Percentiles rank a stretch among this genome's conserved stretches.
phyloP scores from a whole-genome alignment of 306 rosid species.

The Quercus robur region DNA sequence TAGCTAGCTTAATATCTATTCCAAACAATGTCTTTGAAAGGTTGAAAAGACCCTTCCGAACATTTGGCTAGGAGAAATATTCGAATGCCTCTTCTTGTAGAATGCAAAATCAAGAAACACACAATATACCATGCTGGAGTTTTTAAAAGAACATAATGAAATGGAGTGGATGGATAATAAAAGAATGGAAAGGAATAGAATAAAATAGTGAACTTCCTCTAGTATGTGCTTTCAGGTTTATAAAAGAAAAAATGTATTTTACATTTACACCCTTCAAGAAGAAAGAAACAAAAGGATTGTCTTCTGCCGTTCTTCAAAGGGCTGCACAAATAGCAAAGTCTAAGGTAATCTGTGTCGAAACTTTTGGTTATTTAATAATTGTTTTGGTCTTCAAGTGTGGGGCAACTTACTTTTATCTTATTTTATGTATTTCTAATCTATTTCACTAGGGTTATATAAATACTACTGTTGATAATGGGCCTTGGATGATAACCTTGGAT shows the following conservation, averaged over 20 bases:
- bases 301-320: conserved; percentile 84
- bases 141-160: background rate
- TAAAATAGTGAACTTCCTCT: too few species aligned
- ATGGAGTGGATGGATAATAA: background rate
- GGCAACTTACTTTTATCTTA: conserved; percentile 7
- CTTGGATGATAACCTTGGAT: conserved; percentile 90
- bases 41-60: conserved; percentile 74
- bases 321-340: conserved; percentile 86
- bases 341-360: conserved; percentile 49
- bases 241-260: background rate
- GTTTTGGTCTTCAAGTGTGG: background rate
- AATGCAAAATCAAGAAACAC: conserved; percentile 24
- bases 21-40: conserved; percentile 63
- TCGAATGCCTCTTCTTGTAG: conserved; percentile 85
- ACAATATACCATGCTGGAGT: background rate
- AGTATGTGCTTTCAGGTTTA: too few species aligned
- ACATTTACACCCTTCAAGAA: conserved; percentile 9
- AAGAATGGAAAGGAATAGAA: background rate
- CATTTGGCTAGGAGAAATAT: conserved; percentile 85
- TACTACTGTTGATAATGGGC: conserved; percentile 83
- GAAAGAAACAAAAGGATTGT: conserved; percentile 78
- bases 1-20: conserved; percentile 68
- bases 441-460: conserved; percentile 72
- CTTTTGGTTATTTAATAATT: conserved; percentile 13
- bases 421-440: conserved; percentile 11